Conservation (phyloP, 2,329 filamentous ascomycete genomes). For the Botryosphaeria dothidea region DNA sequence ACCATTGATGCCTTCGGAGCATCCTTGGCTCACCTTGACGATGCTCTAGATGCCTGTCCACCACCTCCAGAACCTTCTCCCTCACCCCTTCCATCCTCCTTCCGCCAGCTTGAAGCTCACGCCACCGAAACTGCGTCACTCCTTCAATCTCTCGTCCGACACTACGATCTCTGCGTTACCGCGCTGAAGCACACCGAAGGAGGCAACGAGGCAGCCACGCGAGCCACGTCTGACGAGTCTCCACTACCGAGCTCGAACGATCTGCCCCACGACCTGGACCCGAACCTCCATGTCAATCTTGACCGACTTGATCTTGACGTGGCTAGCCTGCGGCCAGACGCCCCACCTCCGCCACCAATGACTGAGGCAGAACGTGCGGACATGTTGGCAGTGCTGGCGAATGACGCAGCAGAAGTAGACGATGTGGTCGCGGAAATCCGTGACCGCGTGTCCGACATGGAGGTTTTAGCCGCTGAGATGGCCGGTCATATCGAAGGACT, state of each 20-base stretch:
- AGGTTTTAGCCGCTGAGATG: slow-evolving; percentile 66
- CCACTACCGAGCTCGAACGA: slow-evolving; percentile 18
- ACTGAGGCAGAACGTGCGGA: slow-evolving; percentile 75
- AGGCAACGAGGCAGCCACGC: slow-evolving; percentile 49
- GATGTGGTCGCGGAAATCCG: slow-evolving; percentile 68
- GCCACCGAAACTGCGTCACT: slow-evolving; percentile 81
- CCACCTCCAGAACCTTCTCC: slow-evolving; percentile 32
- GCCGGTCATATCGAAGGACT: slow-evolving; percentile 62
- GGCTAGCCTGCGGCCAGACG: slow-evolving; percentile 25
- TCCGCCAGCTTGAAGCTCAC: slow-evolving; percentile 64
- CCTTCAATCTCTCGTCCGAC: slow-evolving; percentile 76
- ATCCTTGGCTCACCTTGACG: slow-evolving; percentile 63
- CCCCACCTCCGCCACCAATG: slow-evolving; percentile 65
- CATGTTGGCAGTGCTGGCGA: slow-evolving; percentile 77
- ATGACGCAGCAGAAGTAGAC: slow-evolving; percentile 66
- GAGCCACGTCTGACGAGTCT: slow-evolving; percentile 39
- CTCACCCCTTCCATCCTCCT: slow-evolving; percentile 48
- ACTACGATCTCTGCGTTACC: slow-evolving; percentile 92
- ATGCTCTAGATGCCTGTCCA: slow-evolving; percentile 37
- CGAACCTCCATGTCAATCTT: slow-evolving; percentile 18
- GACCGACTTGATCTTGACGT: slow-evolving; percentile 24
- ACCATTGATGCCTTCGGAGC: slow-evolving; percentile 69
- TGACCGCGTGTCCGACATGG: slow-evolving; percentile 75
- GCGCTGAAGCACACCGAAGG: slow-evolving; percentile 86
- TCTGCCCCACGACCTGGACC: slow-evolving; percentile 17